phyloP scores from a whole-genome alignment of 1,139 yeast species.

The Suhomyces maxii region DNA sequence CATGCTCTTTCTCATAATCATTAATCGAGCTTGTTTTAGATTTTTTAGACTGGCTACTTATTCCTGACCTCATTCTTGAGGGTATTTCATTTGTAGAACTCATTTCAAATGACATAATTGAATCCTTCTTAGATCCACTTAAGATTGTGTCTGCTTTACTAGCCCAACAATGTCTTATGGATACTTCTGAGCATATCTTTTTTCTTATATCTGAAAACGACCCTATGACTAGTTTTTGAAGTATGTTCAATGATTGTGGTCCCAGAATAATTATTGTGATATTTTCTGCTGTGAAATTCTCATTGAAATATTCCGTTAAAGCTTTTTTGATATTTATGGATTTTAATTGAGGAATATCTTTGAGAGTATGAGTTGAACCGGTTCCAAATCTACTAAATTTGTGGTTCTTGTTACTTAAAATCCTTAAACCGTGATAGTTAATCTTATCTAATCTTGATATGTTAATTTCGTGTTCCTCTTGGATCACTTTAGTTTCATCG shows the following conservation, averaged over 20 bases:
- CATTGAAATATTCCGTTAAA: slow-evolving; percentile 28
- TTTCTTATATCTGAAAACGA: slow-evolving; percentile 36
- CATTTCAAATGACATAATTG: neutral
- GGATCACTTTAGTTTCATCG: slow-evolving; percentile 57
- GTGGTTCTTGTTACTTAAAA: slow-evolving; percentile 45
- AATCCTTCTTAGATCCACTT: neutral
- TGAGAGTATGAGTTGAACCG: slow-evolving; percentile 39
- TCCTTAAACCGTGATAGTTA: slow-evolving; percentile 57
- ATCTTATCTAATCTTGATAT: slow-evolving; percentile 42
- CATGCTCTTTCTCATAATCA: neutral
- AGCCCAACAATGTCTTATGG: neutral
- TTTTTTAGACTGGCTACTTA: neutral
- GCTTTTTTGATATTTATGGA: slow-evolving; percentile 21
- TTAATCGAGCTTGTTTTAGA: neutral
- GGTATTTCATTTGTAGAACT: neutral
- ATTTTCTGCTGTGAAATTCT: slow-evolving; percentile 35
- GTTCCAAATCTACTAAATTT: slow-evolving; percentile 49
- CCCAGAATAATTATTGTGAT: slow-evolving; percentile 62
- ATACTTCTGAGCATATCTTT: neutral
- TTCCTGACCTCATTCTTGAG: neutral
- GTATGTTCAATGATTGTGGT: slow-evolving; percentile 57
- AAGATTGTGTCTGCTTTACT: neutral
- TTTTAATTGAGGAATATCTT: slow-evolving; percentile 14
- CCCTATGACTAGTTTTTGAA: slow-evolving; percentile 50
- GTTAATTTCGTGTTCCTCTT: slow-evolving; percentile 64